phyloP scores from a whole-genome alignment of 768 basidiomycete genomes.

The Naganishia friedmannii region DNA sequence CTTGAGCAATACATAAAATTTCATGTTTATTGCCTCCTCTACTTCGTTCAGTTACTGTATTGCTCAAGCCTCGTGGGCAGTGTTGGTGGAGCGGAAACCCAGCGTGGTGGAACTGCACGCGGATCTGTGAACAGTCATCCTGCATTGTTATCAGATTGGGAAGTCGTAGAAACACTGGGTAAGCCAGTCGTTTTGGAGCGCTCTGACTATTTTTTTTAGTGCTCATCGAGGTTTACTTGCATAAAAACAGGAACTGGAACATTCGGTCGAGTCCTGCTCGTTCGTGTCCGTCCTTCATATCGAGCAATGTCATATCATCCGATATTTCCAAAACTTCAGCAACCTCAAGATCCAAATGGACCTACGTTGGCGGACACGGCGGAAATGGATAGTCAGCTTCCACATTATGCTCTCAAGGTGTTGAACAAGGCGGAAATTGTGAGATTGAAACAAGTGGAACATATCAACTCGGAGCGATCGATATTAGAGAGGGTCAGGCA shows the following conservation, averaged over 20 bases:
- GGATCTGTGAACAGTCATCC: not conserved
- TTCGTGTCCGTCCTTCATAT: slow-evolving; percentile 55
- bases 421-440: slow-evolving; percentile 54
- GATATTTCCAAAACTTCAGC: slow-evolving; percentile 48
- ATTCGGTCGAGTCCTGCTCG: slow-evolving; percentile 87
- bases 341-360: slow-evolving; percentile 41
- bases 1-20: too few species aligned
- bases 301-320: slow-evolving; percentile 38
- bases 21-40: too few species aligned
- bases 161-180: slow-evolving; percentile 55
- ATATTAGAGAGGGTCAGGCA: slow-evolving; percentile 88
- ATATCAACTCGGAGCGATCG: slow-evolving; percentile 92
- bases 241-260: slow-evolving; percentile 80
- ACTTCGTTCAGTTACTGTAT: too few species aligned
- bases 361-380: slow-evolving; percentile 40
- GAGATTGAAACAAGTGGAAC: slow-evolving; percentile 85
- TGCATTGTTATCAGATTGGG: slow-evolving; percentile 43
- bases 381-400: slow-evolving; percentile 47
- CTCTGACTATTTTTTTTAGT: not conserved
- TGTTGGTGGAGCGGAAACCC: not conserved
- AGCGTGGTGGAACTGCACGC: not conserved
- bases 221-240: not conserved
- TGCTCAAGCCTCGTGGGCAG: not conserved
- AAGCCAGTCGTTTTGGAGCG: slow-evolving; percentile 9
- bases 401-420: slow-evolving; percentile 54